A percentile compares a stretch with the other conserved stretches of the same genome.
Conservation (phyloP, 805 yeast species). For the Crinitomyces ghanaensis region DNA sequence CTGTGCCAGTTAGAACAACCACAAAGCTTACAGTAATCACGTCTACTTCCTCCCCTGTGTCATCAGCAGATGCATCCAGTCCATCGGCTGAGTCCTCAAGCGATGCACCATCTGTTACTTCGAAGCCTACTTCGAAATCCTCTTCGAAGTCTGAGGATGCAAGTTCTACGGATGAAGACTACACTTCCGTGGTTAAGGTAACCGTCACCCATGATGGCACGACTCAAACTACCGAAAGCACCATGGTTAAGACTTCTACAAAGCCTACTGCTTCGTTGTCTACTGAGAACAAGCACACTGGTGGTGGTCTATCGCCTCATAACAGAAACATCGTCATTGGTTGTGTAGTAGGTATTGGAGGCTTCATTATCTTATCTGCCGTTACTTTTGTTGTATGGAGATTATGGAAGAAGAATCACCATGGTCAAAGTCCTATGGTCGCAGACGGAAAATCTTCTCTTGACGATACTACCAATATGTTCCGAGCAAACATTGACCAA, state of each 20-base stretch:
- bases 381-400: constrained; percentile 21
- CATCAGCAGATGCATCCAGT: background rate
- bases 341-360: constrained; percentile 61
- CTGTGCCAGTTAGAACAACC: background rate
- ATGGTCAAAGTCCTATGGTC: constrained; percentile 11
- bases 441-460: constrained; percentile 16
- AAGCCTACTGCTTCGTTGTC: constrained; percentile 15
- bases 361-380: constrained; percentile 40
- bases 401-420: constrained; percentile 12
- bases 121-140: too few species aligned
- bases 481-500: constrained; percentile 28
- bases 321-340: constrained; percentile 50
- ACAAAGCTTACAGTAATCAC: background rate
- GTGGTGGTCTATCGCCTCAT: constrained; percentile 37
- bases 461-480: constrained; percentile 23
- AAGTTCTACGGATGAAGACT: too few species aligned
- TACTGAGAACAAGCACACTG: constrained; percentile 13
- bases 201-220: constrained; percentile 2
- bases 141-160: too few species aligned
- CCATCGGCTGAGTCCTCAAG: background rate
- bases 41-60: background rate
- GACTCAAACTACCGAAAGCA: constrained; percentile 2
- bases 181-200: too few species aligned
- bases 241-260: constrained; percentile 5
- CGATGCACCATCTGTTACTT: background rate